A percentile compares a stretch with the other conserved stretches of the same genome.
phyloP scores from a whole-genome alignment of 2,329 filamentous ascomycete genomes.

The Pseudogymnoascus sp. region DNA sequence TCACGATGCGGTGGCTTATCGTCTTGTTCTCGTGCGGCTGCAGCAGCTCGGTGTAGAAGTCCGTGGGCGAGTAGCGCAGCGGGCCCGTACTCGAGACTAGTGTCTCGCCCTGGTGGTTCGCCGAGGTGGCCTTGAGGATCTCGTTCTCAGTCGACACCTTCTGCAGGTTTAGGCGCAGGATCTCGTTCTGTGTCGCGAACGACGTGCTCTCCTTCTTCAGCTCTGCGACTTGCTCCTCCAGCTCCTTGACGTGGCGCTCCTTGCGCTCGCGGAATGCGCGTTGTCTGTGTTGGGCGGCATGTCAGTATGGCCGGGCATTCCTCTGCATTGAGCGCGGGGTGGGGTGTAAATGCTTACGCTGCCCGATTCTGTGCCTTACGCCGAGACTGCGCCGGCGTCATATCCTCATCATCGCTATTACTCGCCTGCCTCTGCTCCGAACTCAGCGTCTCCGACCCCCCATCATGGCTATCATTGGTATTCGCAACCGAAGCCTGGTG shows the following conservation, averaged over 20 bases:
- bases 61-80: slow-evolving; percentile 61
- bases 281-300: slow-evolving; percentile 49
- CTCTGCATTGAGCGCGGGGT: background rate
- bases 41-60: slow-evolving; percentile 59
- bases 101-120: slow-evolving; percentile 34
- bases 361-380: slow-evolving; percentile 65
- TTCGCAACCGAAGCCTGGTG: slow-evolving; percentile 19
- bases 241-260: slow-evolving; percentile 85
- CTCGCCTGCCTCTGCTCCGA: slow-evolving; percentile 27
- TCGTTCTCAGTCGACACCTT: slow-evolving; percentile 86
- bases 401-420: slow-evolving; percentile 37
- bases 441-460: slow-evolving; percentile 4
- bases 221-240: slow-evolving; percentile 73
- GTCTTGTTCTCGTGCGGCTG: slow-evolving; percentile 53
- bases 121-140: slow-evolving; percentile 72
- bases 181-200: slow-evolving; percentile 75
- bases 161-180: slow-evolving; percentile 74
- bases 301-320: slow-evolving; percentile 6
- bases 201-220: slow-evolving; percentile 67
- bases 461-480: slow-evolving; percentile 1
- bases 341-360: slow-evolving; percentile 45
- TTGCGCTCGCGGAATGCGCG: slow-evolving; percentile 94
- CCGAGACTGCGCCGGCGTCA: slow-evolving; percentile 47
- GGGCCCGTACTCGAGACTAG: slow-evolving; percentile 49
- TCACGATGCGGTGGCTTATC: slow-evolving; percentile 60